These are phyloP conservation scores for Neonectria coccinea DNA, from an alignment of 2,329 filamentous ascomycete species.

Conservation along the genomic window DNA sequence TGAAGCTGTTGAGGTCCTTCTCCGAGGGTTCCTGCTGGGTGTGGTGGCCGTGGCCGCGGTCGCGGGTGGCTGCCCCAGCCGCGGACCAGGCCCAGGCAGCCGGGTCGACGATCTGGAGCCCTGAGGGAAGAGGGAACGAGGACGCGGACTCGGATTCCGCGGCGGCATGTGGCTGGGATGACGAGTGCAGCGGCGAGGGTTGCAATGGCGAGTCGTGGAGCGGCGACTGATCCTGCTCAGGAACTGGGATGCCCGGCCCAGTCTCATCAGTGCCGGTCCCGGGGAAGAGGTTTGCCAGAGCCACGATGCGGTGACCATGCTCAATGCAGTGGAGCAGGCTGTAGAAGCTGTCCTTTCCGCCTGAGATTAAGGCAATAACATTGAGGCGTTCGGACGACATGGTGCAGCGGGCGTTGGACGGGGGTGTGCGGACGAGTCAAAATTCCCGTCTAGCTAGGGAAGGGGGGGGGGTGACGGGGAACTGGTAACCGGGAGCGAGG, in stretches of 20 bases:
- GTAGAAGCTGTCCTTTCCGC: constrained; percentile 97
- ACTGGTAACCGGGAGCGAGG: constrained; percentile 9
- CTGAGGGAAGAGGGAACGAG: constrained; percentile 31
- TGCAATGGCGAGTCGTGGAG: background rate
- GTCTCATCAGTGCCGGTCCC: constrained; percentile 29
- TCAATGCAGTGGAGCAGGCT: constrained; percentile 89
- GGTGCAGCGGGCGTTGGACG: constrained; percentile 23
- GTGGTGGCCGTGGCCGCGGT: constrained; percentile 9
- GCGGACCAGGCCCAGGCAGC: constrained; percentile 29
- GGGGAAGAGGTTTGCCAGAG: constrained; percentile 87
- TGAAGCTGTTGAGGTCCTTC: constrained; percentile 89
- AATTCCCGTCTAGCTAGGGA: constrained; percentile 1
- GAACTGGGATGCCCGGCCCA: constrained; percentile 18
- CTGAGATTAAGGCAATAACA: constrained; percentile 93
- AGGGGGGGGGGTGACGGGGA: background rate
- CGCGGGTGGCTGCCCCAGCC: constrained; percentile 26
- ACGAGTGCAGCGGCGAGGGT: constrained; percentile 11
- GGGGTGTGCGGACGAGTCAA: constrained; percentile 18
- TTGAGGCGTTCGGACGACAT: constrained; percentile 67
- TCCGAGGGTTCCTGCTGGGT: constrained; percentile 41
- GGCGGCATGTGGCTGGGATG: constrained; percentile 22
- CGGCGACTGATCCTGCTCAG: constrained; percentile 4
- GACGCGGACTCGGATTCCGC: constrained; percentile 11
- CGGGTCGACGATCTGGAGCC: constrained; percentile 41
- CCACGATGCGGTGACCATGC: constrained; percentile 87